phyloP scores from a whole-genome alignment of 148 eudicot species.

The Limonium bicolor region DNA sequence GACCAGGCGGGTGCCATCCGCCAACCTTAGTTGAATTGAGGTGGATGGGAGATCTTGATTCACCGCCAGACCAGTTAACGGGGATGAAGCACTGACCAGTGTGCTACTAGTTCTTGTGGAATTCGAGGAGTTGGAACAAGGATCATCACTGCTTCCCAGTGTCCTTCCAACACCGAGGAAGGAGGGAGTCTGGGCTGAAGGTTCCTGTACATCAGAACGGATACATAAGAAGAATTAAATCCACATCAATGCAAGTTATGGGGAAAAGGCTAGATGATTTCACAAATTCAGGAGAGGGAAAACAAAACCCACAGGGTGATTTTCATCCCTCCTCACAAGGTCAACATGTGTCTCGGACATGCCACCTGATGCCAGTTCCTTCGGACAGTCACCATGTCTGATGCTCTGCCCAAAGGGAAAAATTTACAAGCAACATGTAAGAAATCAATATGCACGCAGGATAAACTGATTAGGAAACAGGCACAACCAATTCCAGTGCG shows the following conservation, averaged over 20 bases:
- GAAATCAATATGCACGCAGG: too few relatives aligned
- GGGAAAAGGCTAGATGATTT: neutral
- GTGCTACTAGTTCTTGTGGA: slow-evolving; percentile 9
- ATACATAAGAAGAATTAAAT: neutral
- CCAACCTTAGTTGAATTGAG: slow-evolving; percentile 70
- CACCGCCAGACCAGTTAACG: slow-evolving; percentile 42
- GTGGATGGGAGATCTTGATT: slow-evolving; percentile 50
- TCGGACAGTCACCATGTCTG: slow-evolving; percentile 54
- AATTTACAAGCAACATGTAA: too few relatives aligned
- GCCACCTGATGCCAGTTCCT: slow-evolving; percentile 52
- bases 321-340: slow-evolving; percentile 43
- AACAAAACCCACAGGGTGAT: slow-evolving; percentile 30
- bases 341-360: slow-evolving; percentile 38
- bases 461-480: too few relatives aligned
- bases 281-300: too few relatives aligned
- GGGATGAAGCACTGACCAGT: slow-evolving; percentile 26
- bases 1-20: slow-evolving; percentile 87
- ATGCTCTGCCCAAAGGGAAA: slow-evolving; percentile 40
- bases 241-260: neutral
- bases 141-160: slow-evolving; percentile 19
- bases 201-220: slow-evolving; percentile 29
- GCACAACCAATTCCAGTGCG: too few relatives aligned
- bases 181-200: slow-evolving; percentile 18
- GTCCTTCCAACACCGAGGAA: slow-evolving; percentile 75
- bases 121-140: slow-evolving; percentile 6